Evolutionary conservation across 2,329 filamentous ascomycete genomes (phyloP), one percentile per base, ranked within the genome.

Genomic region (Dendrostoma leiphaemia): DNA sequence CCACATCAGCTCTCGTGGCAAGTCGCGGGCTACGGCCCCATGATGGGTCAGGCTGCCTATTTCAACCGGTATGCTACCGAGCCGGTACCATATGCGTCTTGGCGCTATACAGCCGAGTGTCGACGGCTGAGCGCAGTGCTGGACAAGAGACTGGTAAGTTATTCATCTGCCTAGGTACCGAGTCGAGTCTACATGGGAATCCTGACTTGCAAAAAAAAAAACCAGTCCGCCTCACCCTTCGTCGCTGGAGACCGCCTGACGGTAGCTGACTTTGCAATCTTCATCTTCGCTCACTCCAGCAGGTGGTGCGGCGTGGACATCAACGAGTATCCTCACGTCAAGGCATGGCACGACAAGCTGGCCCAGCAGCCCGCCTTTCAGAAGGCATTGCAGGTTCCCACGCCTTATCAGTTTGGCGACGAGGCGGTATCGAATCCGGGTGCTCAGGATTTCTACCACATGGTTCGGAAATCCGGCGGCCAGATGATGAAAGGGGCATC

Each of bases 1-100:
- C n/a, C 7, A 6, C 23, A 5, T 35, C n/a, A 63, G 60, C 58
- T 64, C 7, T 64, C 59, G 1, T 63, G 61, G 62, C 61, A 64
- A 19, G 37, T 64, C 21, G 52, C 60, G 3, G 54, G 58, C 29
- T 58, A 56, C 15, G 61, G 60, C 6, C 61, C 61, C 8, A 61
- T 59, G 51, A 59, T 62, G 53, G 62, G 61, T 1, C 57, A 62
- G 41, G 53, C 61, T n/a, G 15, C n/a, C 31, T 32, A 59, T 31
- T 64, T 61, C 47, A 60, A 59, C 48, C 59, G 62, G 4, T 64
- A 62, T 44, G 43, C 55, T 8, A 24, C 49, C n/a, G 56, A 63
- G 34, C 49, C 54, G 1, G 60, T 60, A 15, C 61, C 60, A 26
- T 63, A 58, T 15, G 60, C 19, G 4, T 15, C 32, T 28, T 56